Evolutionary conservation across 2,329 filamentous ascomycete genomes (phyloP), one percentile per base, ranked within the genome.

Genomic region (Tolypocladium ophioglossoides): DNA sequence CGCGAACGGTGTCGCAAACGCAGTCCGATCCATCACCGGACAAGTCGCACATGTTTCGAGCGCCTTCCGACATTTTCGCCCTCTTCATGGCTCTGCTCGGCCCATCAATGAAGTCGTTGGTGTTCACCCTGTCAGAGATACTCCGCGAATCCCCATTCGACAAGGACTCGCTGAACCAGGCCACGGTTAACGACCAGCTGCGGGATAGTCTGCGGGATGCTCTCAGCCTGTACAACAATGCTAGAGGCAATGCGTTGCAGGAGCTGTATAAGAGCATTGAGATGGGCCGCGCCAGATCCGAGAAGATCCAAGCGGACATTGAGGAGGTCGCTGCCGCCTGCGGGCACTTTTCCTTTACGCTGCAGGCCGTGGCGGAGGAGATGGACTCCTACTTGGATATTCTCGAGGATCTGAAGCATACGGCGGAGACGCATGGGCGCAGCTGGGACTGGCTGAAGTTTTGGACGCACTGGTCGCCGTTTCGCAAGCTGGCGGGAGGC

Each of bases 281-380:
- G 61, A 76, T 91, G 40, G 82, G 82, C 12, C 82, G 82, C 55
- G 75, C 83, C 3, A 79, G 83, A 44, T 85, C 86, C 0, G 78
- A 89, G 52, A 86, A 87, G 57, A 79, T 92, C 10, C 86, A 95
- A 65, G 94, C 92, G 2, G 94, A 97, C 68, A 91, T 96, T 55
- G 94, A 99, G 68, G 94, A 99, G 69, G 91, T 97, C 12, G 91
- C 92, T 41, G 92, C 94, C n/a, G 95, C 91, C 54, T 99, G 94
- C 64, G 92, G 94, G 0, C 91, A 97, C 70, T 99, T 97, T 66
- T 92, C 89, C 65, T 96, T 94, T 67, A 95, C 88, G 46, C 75
- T 99, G 30, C 82, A 94, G 58, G 88, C 94, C 61, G 92, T 97
- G 64, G 91, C 90, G 0, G 89, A 95, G 65, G 91, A 96, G 65